phyloP scores from a whole-genome alignment of 2,329 filamentous ascomycete species.

The Fusarium papillatum region DNA sequence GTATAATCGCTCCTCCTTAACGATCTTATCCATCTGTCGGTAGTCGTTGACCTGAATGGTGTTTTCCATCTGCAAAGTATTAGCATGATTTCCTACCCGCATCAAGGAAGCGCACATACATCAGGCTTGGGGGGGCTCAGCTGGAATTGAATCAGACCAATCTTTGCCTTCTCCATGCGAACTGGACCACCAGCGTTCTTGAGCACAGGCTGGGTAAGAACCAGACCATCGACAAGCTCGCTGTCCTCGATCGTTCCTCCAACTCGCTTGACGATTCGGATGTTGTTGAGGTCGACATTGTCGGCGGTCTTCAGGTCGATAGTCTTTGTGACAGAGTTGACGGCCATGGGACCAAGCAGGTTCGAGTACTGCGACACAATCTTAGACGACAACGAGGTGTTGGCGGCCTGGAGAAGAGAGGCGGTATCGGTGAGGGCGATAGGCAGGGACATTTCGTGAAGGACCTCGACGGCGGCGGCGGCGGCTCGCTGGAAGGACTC shows the following conservation, averaged over 20 bases:
- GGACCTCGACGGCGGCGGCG: conserved; percentile 86
- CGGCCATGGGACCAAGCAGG: conserved; percentile 95
- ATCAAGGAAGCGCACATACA: conserved; percentile 63
- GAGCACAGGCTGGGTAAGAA: conserved; percentile 91
- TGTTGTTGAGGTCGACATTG: conserved; percentile 97
- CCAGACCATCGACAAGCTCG: conserved; percentile 95
- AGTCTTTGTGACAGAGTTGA: conserved; percentile 95
- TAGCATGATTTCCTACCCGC: conserved; percentile 19
- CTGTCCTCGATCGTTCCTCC: conserved; percentile 99
- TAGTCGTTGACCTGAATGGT: conserved; percentile 99
- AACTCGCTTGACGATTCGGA: conserved; percentile 96
- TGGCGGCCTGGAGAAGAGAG: conserved; percentile 94
- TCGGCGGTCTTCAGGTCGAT: conserved; percentile 97
- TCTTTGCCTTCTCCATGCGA: conserved; percentile 97
- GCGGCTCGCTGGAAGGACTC: conserved; percentile 98
- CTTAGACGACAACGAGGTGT: conserved; percentile 97
- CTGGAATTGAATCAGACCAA: conserved; percentile 98
- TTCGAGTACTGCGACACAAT: conserved; percentile 98
- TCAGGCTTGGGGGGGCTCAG: conserved; percentile 98
- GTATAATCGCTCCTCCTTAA: conserved; percentile 99
- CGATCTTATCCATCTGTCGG: conserved; percentile 99
- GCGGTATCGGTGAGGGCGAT: conserved; percentile 90
- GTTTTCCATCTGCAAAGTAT: conserved; percentile 87
- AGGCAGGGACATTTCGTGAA: conserved; percentile 96
- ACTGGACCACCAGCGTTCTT: conserved; percentile 93